Evolutionary conservation across 2,329 filamentous ascomycete species (phyloP), one percentile per base, ranked within the genome.

Genomic region (Rachicladosporium sp.): DNA sequence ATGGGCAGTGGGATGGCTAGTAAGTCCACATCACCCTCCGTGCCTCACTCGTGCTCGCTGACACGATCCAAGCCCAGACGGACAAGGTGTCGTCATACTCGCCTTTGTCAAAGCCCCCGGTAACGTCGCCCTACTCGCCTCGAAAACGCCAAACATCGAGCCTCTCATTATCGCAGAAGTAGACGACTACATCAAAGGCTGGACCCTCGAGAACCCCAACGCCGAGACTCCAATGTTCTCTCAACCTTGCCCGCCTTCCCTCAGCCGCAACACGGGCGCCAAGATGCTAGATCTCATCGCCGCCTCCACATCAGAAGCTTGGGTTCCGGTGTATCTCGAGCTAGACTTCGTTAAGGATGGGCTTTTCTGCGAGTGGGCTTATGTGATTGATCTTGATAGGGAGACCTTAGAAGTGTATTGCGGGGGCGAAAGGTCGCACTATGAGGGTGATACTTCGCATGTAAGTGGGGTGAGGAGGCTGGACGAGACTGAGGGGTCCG

Each of bases 311-410:
- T 8, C 23, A 27, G 19, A 19, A 10, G 34, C 33, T 1, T 27
- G 21, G 8, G 13, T 44, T 4, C 36, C 39, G 5, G 34, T 42
- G 10, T 10, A 31, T 3, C 36, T 49, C 4, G 39, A 43, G 4
- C 29, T 50, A 36, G 47, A 48, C 3, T 55, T 54, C 40, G 43
- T 46, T 6, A 47, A 38, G 6, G 46, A 55, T 31, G 29, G 29
- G 4, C 9, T 46, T 7, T 53, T 46, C 27, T 53, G 53, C 39
- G 53, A 55, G 41, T 55, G 46, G 45, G 47, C 45, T 10, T 56
- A 55, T 37, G 51, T 54, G 8, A 37, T 55, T 29, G 50, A 56
- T 43, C 35, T 56, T 2, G 54, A 56, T 36, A 11, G 36, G 13
- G 31, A 35, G n/a, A 29, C 31, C 1, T 36, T 48, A 4, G 46